phyloP scores from a whole-genome alignment of 495 filamentous ascomycete species.

The Aspergillus kassunensis region DNA sequence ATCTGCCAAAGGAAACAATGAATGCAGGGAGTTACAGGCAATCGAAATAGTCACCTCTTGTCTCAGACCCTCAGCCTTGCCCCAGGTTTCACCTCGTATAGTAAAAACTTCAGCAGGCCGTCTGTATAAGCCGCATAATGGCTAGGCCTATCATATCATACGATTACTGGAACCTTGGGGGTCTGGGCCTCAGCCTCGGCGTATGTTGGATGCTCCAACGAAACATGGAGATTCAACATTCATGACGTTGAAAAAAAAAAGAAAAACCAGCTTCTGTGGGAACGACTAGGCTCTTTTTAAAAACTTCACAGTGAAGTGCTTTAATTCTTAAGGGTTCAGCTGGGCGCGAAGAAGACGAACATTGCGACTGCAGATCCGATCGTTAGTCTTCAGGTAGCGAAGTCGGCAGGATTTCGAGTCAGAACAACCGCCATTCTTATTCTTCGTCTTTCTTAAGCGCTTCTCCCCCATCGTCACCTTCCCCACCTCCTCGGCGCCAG shows the following conservation, averaged over 20 bases:
- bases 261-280: neutral
- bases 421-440: neutral
- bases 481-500: constrained; percentile 19
- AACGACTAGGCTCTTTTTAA: neutral
- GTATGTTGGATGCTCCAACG: neutral
- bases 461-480: constrained; percentile 12
- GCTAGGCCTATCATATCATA: neutral
- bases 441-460: neutral
- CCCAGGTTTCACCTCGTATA: neutral
- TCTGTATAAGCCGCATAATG: neutral
- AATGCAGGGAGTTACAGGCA: no score
- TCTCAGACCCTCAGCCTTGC: neutral
- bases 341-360: neutral
- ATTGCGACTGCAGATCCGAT: no score
- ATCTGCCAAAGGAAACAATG: no score
- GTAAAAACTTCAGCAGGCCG: neutral
- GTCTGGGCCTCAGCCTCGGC: neutral
- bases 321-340: neutral
- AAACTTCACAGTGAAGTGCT: no score
- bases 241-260: neutral
- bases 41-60: no score
- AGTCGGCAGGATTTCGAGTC: neutral
- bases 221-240: neutral
- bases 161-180: neutral
- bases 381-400: no score